Percentiles rank a stretch among this genome's conserved stretches.
phyloP scores from a whole-genome alignment of 805 yeast genomes.

The Komagataella mondaviorum region DNA sequence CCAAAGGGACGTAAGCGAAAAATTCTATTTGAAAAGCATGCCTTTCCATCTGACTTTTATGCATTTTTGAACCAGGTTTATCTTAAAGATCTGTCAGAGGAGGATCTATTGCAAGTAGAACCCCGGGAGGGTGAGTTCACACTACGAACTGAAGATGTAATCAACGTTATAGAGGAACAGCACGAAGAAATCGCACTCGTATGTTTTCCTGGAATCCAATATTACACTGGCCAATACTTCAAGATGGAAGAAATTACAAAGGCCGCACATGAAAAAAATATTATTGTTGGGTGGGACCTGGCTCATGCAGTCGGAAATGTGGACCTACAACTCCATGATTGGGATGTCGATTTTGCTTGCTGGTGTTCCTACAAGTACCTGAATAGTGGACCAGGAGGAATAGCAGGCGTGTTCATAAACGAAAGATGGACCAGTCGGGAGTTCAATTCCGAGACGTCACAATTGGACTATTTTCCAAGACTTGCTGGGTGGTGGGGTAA shows the following conservation, averaged over 20 bases:
- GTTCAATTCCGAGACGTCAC: slow-evolving; percentile 1
- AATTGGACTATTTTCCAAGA: slow-evolving; percentile 37
- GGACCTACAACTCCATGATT: slow-evolving; percentile 61
- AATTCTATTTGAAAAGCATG: slow-evolving; percentile 72
- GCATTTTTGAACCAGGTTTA: slow-evolving; percentile 65
- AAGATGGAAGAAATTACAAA: slow-evolving; percentile 61
- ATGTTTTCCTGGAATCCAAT: slow-evolving; percentile 81
- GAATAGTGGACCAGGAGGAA: slow-evolving; percentile 89
- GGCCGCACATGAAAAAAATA: slow-evolving; percentile 35
- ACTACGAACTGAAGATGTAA: slow-evolving; percentile 50
- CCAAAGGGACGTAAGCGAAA: slow-evolving; percentile 49
- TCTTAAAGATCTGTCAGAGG: slow-evolving; percentile 40
- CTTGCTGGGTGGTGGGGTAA: slow-evolving; percentile 99
- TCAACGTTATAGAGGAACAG: slow-evolving; percentile 37
- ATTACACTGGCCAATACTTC: slow-evolving; percentile 82
- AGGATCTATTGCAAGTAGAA: slow-evolving; percentile 47
- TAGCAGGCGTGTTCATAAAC: slow-evolving; percentile 77
- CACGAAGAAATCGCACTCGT: slow-evolving; percentile 57
- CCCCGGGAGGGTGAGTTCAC: slow-evolving; percentile 47
- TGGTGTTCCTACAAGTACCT: slow-evolving; percentile 92
- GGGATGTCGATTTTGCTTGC: slow-evolving; percentile 88
- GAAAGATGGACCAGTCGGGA: slow-evolving; percentile 20
- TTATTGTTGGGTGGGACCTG: slow-evolving; percentile 83
- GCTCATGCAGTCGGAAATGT: slow-evolving; percentile 95
- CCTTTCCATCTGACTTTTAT: slow-evolving; percentile 89